Conservation (phyloP, 768 basidiomycete species). For the Tephrocybe sp. region DNA sequence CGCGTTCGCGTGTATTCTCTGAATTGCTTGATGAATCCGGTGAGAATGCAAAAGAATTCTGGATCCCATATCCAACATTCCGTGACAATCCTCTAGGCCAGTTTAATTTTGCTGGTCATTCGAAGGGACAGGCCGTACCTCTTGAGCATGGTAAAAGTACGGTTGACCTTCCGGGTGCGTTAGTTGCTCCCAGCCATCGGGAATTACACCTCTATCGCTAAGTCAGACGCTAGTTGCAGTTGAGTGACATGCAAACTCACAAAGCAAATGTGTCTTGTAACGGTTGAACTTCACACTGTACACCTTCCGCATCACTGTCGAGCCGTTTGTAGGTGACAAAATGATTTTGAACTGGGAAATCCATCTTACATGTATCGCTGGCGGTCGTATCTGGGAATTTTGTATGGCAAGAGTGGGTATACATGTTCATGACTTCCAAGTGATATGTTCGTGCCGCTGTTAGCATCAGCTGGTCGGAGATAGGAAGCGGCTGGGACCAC, state of each 20-base stretch:
- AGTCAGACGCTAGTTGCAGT: background rate
- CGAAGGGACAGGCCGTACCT: background rate
- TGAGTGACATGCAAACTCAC: background rate
- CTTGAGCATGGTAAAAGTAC: conserved; percentile 5
- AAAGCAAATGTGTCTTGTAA: background rate
- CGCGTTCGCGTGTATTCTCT: conserved; percentile 4
- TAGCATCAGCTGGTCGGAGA: background rate
- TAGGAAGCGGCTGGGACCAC: background rate
- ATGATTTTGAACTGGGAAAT: background rate
- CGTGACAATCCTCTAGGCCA: conserved; percentile 9
- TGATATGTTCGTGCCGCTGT: background rate
- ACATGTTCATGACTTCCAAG: background rate
- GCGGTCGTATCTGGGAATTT: conserved; percentile 6
- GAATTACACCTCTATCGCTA: conserved; percentile 2
- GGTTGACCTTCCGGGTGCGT: conserved; percentile 12
- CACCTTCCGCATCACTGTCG: background rate
- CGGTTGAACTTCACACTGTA: background rate
- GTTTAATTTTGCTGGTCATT: background rate
- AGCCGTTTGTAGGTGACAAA: background rate
- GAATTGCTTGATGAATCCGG: background rate
- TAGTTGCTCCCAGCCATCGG: conserved; percentile 12
- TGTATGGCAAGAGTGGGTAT: background rate
- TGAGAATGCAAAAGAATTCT: background rate
- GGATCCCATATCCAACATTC: conserved; percentile 12
- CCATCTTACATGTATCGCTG: background rate